Conservation (phyloP, 1,139 yeast genomes). For the Taphrina confusa region DNA sequence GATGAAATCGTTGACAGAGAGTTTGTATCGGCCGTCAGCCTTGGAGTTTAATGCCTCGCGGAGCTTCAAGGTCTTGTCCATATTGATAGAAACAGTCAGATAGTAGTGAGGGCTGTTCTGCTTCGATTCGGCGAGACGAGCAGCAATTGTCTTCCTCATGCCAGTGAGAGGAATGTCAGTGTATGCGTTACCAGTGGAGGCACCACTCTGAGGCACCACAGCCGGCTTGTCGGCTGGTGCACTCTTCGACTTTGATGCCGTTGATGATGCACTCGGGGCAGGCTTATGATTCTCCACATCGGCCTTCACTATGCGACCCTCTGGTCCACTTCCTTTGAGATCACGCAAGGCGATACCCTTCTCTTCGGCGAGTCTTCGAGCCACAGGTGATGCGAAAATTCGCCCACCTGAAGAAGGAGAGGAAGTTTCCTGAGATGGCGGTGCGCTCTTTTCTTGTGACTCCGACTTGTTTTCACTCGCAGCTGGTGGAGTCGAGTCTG, state of each 20-base stretch:
- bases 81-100: slow-evolving; percentile 82
- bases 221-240: slow-evolving; percentile 47
- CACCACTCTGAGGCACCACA: slow-evolving; percentile 54
- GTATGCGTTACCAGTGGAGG: slow-evolving; percentile 60
- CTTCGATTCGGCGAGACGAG: slow-evolving; percentile 83
- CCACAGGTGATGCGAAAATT: slow-evolving; percentile 91
- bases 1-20: slow-evolving; percentile 90
- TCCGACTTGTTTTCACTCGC: slow-evolving; percentile 41
- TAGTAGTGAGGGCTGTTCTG: slow-evolving; percentile 87
- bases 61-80: slow-evolving; percentile 84
- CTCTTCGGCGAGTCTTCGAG: slow-evolving; percentile 90
- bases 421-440: slow-evolving; percentile 41
- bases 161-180: slow-evolving; percentile 82
- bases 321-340: slow-evolving; percentile 90
- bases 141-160: slow-evolving; percentile 93
- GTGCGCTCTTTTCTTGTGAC: slow-evolving; percentile 40
- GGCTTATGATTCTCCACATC: slow-evolving; percentile 74
- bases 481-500: slow-evolving; percentile 36
- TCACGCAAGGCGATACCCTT: slow-evolving; percentile 84
- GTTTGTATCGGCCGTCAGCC: slow-evolving; percentile 83
- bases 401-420: slow-evolving; percentile 52
- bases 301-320: slow-evolving; percentile 86
- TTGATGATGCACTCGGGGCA: slow-evolving; percentile 45
- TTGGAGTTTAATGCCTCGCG: slow-evolving; percentile 85
- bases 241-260: slow-evolving; percentile 10